Evolutionary conservation across 2,329 filamentous ascomycete genomes (phyloP).

Genomic region (Helminthosporium solani): DNA sequence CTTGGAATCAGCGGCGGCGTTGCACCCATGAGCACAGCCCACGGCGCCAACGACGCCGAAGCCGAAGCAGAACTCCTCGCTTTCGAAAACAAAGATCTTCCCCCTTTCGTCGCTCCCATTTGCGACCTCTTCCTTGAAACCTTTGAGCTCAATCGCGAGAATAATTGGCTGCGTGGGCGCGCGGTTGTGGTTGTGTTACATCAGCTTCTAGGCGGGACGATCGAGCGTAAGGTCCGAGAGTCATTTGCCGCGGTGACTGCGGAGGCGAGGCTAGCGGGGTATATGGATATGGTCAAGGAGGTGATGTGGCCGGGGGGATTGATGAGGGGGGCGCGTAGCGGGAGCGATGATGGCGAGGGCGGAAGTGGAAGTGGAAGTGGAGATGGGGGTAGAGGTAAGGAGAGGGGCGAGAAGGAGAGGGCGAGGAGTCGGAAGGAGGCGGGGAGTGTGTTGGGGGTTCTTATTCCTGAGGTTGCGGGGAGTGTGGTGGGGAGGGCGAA

Average conservation of each 20-base stretch:
- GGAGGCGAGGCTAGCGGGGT: slow-evolving; percentile 76
- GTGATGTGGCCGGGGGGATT: slow-evolving; percentile 78
- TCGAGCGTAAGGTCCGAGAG: slow-evolving; percentile 92
- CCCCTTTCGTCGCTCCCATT: slow-evolving; percentile 97
- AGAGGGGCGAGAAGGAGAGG: slow-evolving; percentile 70
- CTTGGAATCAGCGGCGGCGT: too few species aligned
- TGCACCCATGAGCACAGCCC: too few species aligned
- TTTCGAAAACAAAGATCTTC: slow-evolving; percentile 77
- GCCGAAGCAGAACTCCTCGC: slow-evolving; percentile 92
- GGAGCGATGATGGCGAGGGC: slow-evolving; percentile 74
- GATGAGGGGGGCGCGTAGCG: slow-evolving; percentile 63
- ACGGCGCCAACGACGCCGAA: slow-evolving; percentile 60
- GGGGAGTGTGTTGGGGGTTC: slow-evolving; percentile 80
- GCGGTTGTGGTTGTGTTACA: slow-evolving; percentile 96
- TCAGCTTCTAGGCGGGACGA: slow-evolving; percentile 90
- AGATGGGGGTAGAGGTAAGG: slow-evolving; percentile 59
- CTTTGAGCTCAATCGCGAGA: slow-evolving; percentile 91
- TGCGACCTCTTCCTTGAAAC: slow-evolving; percentile 96
- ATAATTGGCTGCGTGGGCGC: slow-evolving; percentile 94
- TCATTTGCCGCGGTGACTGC: slow-evolving; percentile 71
- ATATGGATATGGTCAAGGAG: slow-evolving; percentile 71
- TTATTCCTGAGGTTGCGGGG: slow-evolving; percentile 86
- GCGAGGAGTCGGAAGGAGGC: slow-evolving; percentile 81
- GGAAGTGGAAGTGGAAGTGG: slow-evolving; percentile 73
- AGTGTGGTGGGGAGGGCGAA: slow-evolving; percentile 93